These are phyloP conservation scores for Brassica carinata DNA, from an alignment of 345 rosid species.

Conservation along the genomic window DNA sequence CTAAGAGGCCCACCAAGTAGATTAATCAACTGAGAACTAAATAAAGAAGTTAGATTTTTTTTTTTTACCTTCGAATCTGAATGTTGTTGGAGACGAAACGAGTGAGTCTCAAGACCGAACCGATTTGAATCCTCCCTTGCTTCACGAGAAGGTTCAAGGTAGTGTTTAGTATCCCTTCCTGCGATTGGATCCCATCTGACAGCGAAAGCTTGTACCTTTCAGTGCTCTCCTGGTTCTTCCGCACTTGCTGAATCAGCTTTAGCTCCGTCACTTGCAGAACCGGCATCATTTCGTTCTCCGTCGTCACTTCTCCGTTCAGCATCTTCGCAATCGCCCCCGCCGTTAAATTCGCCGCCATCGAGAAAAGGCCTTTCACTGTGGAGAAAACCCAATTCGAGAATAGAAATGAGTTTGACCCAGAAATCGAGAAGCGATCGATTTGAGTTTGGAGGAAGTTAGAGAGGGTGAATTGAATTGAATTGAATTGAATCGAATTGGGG, in stretches of 20 bases:
- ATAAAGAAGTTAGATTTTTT: not conserved
- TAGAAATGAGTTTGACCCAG: not conserved
- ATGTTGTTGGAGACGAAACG: not conserved
- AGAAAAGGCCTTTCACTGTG: not conserved
- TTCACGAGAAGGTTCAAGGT: not conserved
- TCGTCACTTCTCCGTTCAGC: conserved; percentile 47
- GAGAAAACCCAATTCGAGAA: not conserved
- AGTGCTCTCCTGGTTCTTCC: conserved; percentile 20
- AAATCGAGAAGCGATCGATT: conserved; percentile 4
- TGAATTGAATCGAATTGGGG: not conserved
- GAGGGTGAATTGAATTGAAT: not conserved
- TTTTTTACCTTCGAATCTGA: not conserved
- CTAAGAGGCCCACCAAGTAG: not conserved
- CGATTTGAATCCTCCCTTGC: not conserved
- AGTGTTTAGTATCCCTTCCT: not conserved
- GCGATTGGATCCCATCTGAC: not conserved
- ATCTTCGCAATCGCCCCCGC: conserved; percentile 62
- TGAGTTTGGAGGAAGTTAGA: not conserved
- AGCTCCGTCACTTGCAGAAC: conserved; percentile 73
- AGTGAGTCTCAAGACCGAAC: not conserved
- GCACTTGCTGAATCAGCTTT: conserved; percentile 50
- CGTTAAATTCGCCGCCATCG: conserved; percentile 56
- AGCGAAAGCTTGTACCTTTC: not conserved
- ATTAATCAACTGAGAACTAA: not conserved
- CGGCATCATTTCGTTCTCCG: conserved; percentile 58